phyloP scores from a whole-genome alignment of 345 rosid genomes.

The Diplotaxis tenuifolia region DNA sequence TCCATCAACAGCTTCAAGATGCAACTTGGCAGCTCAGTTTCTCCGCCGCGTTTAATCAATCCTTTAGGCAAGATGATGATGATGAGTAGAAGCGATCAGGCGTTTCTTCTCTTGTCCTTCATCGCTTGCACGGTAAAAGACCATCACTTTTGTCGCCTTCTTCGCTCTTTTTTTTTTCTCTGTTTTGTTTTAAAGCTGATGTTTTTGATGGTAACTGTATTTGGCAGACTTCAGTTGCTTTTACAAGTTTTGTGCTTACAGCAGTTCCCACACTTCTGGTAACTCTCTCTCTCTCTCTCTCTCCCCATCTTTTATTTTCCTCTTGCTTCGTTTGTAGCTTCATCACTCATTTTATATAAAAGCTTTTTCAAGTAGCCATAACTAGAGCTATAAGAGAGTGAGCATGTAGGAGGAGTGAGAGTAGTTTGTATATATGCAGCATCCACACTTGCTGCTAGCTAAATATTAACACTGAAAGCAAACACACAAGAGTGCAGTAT shows the following conservation, averaged over 20 bases:
- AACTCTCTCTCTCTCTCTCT: slow-evolving; percentile 50
- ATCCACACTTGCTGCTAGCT: background rate
- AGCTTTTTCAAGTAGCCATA: background rate
- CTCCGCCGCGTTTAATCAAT: slow-evolving; percentile 47
- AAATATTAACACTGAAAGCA: background rate
- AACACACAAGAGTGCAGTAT: background rate
- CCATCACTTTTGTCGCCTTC: background rate
- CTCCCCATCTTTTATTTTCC: background rate
- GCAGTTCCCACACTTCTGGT: slow-evolving; percentile 78
- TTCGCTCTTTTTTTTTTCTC: background rate
- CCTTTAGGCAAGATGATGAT: slow-evolving; percentile 45
- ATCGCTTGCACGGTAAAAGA: slow-evolving; percentile 72
- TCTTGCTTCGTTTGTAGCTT: background rate
- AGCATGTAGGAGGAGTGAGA: background rate
- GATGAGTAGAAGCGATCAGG: slow-evolving; percentile 67
- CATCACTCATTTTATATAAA: background rate
- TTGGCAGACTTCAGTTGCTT: slow-evolving; percentile 80
- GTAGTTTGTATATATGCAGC: background rate
- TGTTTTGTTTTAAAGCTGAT: slow-evolving; percentile 14
- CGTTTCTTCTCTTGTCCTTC: slow-evolving; percentile 71
- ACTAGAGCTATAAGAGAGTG: no score
- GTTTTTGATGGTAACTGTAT: slow-evolving; percentile 3
- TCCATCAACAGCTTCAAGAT: slow-evolving; percentile 43
- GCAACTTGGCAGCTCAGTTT: slow-evolving; percentile 48
- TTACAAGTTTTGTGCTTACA: slow-evolving; percentile 72